Evolutionary conservation across 1,284 basidiomycete species (phyloP), one percentile per base, ranked within the genome.

Genomic region (Trichosporon sp.): DNA sequence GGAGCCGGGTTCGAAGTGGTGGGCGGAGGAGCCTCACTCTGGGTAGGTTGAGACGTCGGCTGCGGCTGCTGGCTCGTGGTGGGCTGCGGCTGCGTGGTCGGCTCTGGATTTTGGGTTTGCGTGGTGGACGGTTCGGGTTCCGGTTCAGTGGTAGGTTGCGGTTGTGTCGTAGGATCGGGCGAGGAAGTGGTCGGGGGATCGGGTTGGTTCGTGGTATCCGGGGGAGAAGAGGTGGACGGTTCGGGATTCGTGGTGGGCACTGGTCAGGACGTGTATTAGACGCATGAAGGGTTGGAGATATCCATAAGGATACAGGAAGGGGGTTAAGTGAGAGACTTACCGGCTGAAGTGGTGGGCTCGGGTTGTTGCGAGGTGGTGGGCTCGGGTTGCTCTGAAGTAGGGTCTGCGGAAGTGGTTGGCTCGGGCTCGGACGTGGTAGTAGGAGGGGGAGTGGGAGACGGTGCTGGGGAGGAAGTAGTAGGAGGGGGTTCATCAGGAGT

Each of bases 211-310:
- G 44, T 51, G n/a, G 44, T 13, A 6, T 18, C 18, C 3, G 56
- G 56, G 18, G 21, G 27, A 23, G 51, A 56, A 27, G 51, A 27
- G 4, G 56, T 60, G 11, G 56, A 18, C 2, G 56, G 56, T 32
- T 31, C 56, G 15, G 56, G 56, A n/a, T 60, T n/a, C 15, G 56
- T 31, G 11, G 56, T 60, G 29, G 56, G 56, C 56, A 32, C 56
- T 60, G 56, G 56, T 60, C 56, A 60, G 56, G 56, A 60, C 56
- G 56, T 60, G 56, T 23, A 60, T 60, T 23, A 60, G 56, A 60
- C 56, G 21, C 34, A 34, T 9, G 34, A 35, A 35, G 62, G 32
- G 32, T 6, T 60, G 62, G 34, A 38, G 7, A 27, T 23, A 27
- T 63, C 62, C 34, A 35, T 34, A 38, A 35, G 32, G 34, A 42